Evolutionary conservation across 2,329 filamentous ascomycete genomes (phyloP).

Genomic region (Paracamarosporium sp.): DNA sequence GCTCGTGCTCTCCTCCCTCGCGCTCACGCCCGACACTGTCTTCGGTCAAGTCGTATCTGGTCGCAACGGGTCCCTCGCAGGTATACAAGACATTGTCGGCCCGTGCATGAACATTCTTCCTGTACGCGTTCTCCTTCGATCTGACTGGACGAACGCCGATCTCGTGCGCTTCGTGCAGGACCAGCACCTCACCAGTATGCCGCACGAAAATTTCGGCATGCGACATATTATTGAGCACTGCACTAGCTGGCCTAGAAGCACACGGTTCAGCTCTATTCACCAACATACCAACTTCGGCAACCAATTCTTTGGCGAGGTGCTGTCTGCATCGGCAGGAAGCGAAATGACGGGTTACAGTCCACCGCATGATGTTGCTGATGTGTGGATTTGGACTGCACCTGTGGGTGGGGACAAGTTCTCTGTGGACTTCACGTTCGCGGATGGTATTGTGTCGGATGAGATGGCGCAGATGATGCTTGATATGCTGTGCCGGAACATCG

Average conservation of each 20-base stretch:
- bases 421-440: slow-evolving; percentile 4
- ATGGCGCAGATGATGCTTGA: slow-evolving; percentile 2
- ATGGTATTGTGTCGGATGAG: neutral
- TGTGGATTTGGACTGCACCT: slow-evolving; percentile 7
- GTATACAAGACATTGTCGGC: slow-evolving; percentile 87
- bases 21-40: slow-evolving; percentile 39
- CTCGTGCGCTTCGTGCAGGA: slow-evolving; percentile 31
- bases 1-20: slow-evolving; percentile 35
- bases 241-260: slow-evolving; percentile 7
- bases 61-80: slow-evolving; percentile 29
- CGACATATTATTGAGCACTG: slow-evolving; percentile 8
- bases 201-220: slow-evolving; percentile 10
- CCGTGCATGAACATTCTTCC: slow-evolving; percentile 94
- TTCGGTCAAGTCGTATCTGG: slow-evolving; percentile 44
- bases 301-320: slow-evolving; percentile 1
- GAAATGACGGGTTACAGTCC: slow-evolving; percentile 6
- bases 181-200: slow-evolving; percentile 40
- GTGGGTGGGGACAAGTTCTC: neutral
- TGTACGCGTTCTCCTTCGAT: slow-evolving; percentile 29
- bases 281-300: slow-evolving; percentile 4
- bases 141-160: neutral
- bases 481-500: slow-evolving; percentile 6
- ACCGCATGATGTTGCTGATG: slow-evolving; percentile 9
- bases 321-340: neutral
- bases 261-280: neutral